Evolutionary conservation across 106 monocot genomes (phyloP).

Genomic region (Allium fistulosum): DNA sequence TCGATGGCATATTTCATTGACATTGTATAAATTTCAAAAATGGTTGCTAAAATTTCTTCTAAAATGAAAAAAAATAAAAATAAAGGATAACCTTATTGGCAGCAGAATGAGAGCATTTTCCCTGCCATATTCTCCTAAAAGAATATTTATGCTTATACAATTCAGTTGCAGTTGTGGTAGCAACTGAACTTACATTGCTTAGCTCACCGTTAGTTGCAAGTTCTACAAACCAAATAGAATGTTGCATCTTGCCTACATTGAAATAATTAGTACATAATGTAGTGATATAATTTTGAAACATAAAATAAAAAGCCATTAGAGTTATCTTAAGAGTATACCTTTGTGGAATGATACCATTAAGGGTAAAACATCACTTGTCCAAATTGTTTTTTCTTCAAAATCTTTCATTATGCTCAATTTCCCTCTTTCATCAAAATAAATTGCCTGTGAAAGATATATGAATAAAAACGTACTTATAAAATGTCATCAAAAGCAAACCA

Average conservation of each 20-base stretch:
- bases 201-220: slow-evolving; percentile 13
- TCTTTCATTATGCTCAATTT: slow-evolving; percentile 75
- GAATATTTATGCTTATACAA: slow-evolving; percentile 29
- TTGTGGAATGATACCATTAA: slow-evolving; percentile 79
- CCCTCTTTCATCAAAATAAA: slow-evolving; percentile 67
- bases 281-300: slow-evolving; percentile 7
- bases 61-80: not conserved
- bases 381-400: slow-evolving; percentile 84
- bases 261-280: not conserved
- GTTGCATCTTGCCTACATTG: slow-evolving; percentile 62
- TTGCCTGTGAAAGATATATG: slow-evolving; percentile 34
- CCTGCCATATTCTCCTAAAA: slow-evolving; percentile 89
- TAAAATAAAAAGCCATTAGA: not conserved
- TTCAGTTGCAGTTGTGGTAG: slow-evolving; percentile 15
- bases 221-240: slow-evolving; percentile 78
- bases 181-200: slow-evolving; percentile 9
- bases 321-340: slow-evolving; percentile 25
- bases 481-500: not conserved
- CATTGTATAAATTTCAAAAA: too few relatives aligned
- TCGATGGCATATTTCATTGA: too few relatives aligned
- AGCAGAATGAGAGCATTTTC: slow-evolving; percentile 75
- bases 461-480: not conserved
- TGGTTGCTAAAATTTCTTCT: too few relatives aligned
- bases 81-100: slow-evolving; percentile 64
- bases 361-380: slow-evolving; percentile 76